Conservation (phyloP, 1,284 basidiomycete species). For the Rhodotorula sp. region DNA sequence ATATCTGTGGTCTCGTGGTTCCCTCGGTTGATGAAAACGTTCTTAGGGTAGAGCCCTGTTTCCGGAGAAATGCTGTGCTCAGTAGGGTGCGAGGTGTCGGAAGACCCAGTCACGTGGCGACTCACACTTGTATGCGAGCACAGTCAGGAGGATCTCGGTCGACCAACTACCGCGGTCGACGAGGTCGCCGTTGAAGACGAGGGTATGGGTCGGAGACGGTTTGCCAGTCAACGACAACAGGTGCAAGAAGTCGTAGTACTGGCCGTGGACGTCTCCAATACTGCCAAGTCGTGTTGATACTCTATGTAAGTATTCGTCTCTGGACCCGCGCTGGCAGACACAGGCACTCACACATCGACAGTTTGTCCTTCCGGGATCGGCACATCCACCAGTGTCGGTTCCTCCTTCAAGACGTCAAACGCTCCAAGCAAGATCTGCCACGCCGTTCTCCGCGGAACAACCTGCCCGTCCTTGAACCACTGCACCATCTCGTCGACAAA, state of each 20-base stretch:
- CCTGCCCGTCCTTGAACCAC: slow-evolving; percentile 88
- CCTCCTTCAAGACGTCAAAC: slow-evolving; percentile 68
- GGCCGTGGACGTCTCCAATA: slow-evolving; percentile 54
- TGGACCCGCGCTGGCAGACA: not conserved
- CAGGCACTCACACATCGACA: slow-evolving; percentile 75
- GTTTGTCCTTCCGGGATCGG: slow-evolving; percentile 73
- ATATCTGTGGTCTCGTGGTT: slow-evolving; percentile 73
- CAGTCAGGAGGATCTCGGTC: slow-evolving; percentile 89
- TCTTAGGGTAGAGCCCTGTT: slow-evolving; percentile 79
- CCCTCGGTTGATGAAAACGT: slow-evolving; percentile 87
- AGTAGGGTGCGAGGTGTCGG: too few species aligned
- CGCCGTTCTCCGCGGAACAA: slow-evolving; percentile 71
- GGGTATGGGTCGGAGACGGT: slow-evolving; percentile 73
- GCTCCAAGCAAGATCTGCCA: slow-evolving; percentile 96
- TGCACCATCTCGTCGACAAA: slow-evolving; percentile 85
- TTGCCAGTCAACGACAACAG: slow-evolving; percentile 80
- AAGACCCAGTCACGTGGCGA: not conserved
- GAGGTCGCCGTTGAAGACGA: slow-evolving; percentile 88
- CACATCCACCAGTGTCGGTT: slow-evolving; percentile 79
- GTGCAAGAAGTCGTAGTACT: slow-evolving; percentile 92
- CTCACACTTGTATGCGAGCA: slow-evolving; percentile 89
- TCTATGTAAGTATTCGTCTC: not conserved
- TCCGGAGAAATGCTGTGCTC: not conserved
- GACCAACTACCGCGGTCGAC: slow-evolving; percentile 98
- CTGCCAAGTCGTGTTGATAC: not conserved